A percentile compares a stretch with the other conserved stretches of the same genome.
These are phyloP conservation scores for Fusarium sp. DNA, from an alignment of 2,329 filamentous ascomycete genomes.

Conservation along the genomic window DNA sequence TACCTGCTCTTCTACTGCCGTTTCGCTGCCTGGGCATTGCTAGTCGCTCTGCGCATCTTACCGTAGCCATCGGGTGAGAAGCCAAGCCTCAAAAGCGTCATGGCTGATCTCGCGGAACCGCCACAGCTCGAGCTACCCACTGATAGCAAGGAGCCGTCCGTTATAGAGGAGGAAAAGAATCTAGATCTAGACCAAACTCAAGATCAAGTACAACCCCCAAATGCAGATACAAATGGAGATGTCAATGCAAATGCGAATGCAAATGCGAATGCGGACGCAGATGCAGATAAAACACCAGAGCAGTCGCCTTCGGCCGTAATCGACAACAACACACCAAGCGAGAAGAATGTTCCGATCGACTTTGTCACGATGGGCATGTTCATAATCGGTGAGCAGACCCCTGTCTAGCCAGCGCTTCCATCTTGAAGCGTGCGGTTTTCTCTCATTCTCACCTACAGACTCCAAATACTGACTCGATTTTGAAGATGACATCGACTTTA, in stretches of 20 bases:
- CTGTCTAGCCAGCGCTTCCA: background rate
- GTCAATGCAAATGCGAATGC: background rate
- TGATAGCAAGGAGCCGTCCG: constrained; percentile 9
- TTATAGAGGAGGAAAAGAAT: constrained; percentile 8
- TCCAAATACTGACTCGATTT: constrained; percentile 25
- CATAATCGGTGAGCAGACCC: constrained; percentile 72
- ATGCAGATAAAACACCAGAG: constrained; percentile 15
- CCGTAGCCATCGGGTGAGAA: constrained; percentile 2
- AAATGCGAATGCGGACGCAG: constrained; percentile 6
- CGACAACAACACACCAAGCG: constrained; percentile 8
- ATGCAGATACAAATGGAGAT: constrained; percentile 4
- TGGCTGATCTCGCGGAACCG: constrained; percentile 26
- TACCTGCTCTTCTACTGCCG: background rate
- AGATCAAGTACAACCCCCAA: constrained; percentile 21
- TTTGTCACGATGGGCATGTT: constrained; percentile 82
- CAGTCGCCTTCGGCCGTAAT: constrained; percentile 3
- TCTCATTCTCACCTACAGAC: background rate
- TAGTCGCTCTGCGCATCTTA: background rate
- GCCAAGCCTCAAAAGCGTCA: constrained; percentile 5
- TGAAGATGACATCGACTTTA: constrained; percentile 91
- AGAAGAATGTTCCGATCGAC: constrained; percentile 59
- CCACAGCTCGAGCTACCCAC: constrained; percentile 14
- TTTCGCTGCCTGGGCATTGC: background rate
- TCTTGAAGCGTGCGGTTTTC: background rate
- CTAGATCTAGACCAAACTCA: constrained; percentile 21